Evolutionary conservation across 768 basidiomycete species (phyloP), one percentile per base, ranked within the genome.

Genomic region (Myochromella boudieri): DNA sequence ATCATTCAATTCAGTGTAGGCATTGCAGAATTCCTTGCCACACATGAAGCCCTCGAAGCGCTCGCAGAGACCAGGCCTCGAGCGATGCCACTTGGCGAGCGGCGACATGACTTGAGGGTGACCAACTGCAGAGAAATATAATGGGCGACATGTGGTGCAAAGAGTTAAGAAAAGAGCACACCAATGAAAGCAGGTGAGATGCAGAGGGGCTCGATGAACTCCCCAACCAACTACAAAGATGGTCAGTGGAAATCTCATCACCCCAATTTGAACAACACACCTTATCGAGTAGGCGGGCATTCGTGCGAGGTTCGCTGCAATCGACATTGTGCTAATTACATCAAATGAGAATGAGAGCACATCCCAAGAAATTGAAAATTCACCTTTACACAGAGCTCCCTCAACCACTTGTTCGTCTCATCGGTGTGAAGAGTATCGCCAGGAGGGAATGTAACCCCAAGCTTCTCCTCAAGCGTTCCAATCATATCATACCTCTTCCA

Each of bases 401-500:
- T 74, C 63, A 99, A 71, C 75, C 92, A 98, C 71, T 80, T 76
- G 72, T 95, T 95, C 25, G 94, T 81, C 68, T 91, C 86, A 0
- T 81, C 79, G 1, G 91, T 90, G 62, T 95, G 91, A 33, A 98
- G 74, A 21, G 87, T 83, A 34, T 95, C 89, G 25, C 91, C 93
- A 46, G 91, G 84, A 1, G 97, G 95, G 82, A 99, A 97, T 70
- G 77, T 92, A 63, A 89, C 87, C 32, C 77, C 76, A 40, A 94
- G 70, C 82, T 98, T 93, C 75, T 94, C 85, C 73, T 99, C 97
- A 31, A 98, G 72, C 18, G 95, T 98, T 56, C 69, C 81, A 57
- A 98, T 97, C 97, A 99, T 99, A 67, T 98, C 92, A 66, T 95
- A 95, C 51, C 91, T 75, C 86, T 95, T 97, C 97, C 97, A 99